These are phyloP conservation scores for Aspergillus pseudoviridinutans DNA, from an alignment of 2,329 filamentous ascomycete genomes.

Conservation along the genomic window DNA sequence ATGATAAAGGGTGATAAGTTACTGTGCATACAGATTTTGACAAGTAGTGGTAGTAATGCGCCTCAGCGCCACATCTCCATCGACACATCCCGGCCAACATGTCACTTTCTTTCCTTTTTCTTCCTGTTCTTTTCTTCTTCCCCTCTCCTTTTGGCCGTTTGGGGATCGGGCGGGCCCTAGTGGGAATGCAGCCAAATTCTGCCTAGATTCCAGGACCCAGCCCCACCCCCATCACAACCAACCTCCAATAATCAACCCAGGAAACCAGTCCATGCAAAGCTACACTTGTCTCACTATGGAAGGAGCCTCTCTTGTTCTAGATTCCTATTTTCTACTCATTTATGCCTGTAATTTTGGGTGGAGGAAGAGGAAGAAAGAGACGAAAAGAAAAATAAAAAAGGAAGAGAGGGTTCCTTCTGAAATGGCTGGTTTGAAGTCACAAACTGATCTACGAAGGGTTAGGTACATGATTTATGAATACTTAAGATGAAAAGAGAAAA, in stretches of 20 bases:
- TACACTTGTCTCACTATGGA: not conserved
- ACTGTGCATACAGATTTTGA: not conserved
- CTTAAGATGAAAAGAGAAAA: no score
- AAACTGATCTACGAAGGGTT: no score
- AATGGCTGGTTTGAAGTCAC: not conserved
- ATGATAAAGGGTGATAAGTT: no score
- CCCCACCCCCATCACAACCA: not conserved
- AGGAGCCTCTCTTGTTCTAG: not conserved
- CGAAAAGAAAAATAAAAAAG: no score
- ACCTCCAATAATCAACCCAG: not conserved
- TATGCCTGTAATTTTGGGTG: not conserved
- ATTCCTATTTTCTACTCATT: not conserved
- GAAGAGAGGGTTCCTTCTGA: not conserved
- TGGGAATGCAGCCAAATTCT: conserved; percentile 15
- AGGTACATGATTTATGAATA: no score
- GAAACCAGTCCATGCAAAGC: not conserved
- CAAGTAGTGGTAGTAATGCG: not conserved
- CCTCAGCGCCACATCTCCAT: conserved; percentile 3
- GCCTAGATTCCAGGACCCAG: not conserved
- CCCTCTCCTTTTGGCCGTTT: not conserved
- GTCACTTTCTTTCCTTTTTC: not conserved
- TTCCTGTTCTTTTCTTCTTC: not conserved
- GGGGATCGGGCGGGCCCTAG: conserved; percentile 17
- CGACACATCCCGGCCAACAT: not conserved
- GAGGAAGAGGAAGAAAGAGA: not conserved